A percentile compares a stretch with the other conserved stretches of the same genome.
Conservation (phyloP, 495 filamentous ascomycete genomes). For the Aspergillus saccharolyticus region DNA sequence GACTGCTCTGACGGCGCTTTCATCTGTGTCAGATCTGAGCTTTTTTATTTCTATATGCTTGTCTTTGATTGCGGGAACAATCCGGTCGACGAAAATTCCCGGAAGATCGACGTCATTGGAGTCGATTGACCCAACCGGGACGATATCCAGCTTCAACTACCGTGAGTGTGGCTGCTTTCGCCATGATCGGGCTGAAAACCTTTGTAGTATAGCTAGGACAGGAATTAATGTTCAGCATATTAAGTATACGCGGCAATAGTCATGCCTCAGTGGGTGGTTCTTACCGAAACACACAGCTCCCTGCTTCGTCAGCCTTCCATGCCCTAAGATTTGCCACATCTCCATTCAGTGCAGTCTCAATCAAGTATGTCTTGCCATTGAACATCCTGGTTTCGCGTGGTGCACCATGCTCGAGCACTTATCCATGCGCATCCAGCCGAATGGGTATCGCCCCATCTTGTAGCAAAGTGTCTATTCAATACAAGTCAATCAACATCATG, state of each 20-base stretch:
- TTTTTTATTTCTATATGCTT: conserved; percentile 85
- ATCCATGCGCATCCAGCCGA: conserved; percentile 68
- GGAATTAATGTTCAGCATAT: conserved; percentile 4
- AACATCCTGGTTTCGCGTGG: conserved; percentile 81
- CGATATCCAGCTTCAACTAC: conserved; percentile 92
- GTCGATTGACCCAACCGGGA: conserved; percentile 73
- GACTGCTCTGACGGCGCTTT: conserved; percentile 45
- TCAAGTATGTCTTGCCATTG: conserved; percentile 75
- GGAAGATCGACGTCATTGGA: conserved; percentile 79
- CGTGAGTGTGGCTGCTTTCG: conserved; percentile 76
- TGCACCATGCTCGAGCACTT: conserved; percentile 62
- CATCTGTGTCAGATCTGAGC: conserved; percentile 53
- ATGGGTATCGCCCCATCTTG: conserved; percentile 81
- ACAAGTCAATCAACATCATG: not conserved
- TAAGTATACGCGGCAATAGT: not conserved
- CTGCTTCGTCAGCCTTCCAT: conserved; percentile 78
- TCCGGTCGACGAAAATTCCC: conserved; percentile 82
- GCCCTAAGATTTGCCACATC: conserved; percentile 89
- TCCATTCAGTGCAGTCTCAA: conserved; percentile 78
- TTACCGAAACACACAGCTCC: conserved; percentile 85
- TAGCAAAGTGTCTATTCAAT: conserved; percentile 55
- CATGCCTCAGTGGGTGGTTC: too few relatives aligned
- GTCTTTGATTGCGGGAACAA: conserved; percentile 67
- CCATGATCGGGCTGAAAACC: conserved; percentile 82
- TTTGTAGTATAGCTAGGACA: conserved; percentile 42